Base-by-base conservation (phyloP, 495 filamentous ascomycete species). In the Penicillium odoratum region DNA sequence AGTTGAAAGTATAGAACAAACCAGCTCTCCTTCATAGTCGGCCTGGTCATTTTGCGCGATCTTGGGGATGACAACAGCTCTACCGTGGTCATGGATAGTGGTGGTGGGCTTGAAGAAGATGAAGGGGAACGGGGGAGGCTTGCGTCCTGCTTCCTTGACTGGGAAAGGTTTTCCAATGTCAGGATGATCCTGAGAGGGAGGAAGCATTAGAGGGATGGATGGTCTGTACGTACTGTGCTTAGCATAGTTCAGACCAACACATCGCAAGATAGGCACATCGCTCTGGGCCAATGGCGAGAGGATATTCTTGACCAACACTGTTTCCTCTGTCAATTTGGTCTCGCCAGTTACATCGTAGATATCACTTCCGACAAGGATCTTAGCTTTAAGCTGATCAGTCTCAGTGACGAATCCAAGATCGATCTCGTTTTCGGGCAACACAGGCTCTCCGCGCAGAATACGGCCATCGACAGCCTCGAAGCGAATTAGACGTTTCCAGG, bases 11-110 rank as follows among this genome's bases (percentile, higher is more conserved):
- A 33, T 30, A n/a, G 7, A 38, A 42, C 49, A n/a, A 53, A 77
- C 75, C 25, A 83, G 67, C 57, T 83, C 81, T 50, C 80, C 78
- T 59, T 83, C 80, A 59, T 83, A 83, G 51, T 83, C 80, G 4
- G 73, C 75, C 55, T 79, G 76, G 10, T 73, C 65, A 51, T 81
- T 69, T 61, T 83, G 80, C 0, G 71, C 75, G 29, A 83, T 74
- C 45, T 73, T 73, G 0, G 81, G 80, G 56, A 83, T 78, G 5
- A 67, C 53, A 0, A 81, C 73, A 13, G 74, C 58, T 7, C 56
- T 62, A 8, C 66, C 64, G 48, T 80, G 78, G 57, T 77, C 79
- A 28, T 65, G 54, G 6, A 82, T 58, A 34, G 70, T 70, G 3
- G 81, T 78, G 46, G 57, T 57, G 7, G 81, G 73, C 56, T 83